Conservation (phyloP, 176 grass and related monocot genomes). For the Leersia perrieri region DNA sequence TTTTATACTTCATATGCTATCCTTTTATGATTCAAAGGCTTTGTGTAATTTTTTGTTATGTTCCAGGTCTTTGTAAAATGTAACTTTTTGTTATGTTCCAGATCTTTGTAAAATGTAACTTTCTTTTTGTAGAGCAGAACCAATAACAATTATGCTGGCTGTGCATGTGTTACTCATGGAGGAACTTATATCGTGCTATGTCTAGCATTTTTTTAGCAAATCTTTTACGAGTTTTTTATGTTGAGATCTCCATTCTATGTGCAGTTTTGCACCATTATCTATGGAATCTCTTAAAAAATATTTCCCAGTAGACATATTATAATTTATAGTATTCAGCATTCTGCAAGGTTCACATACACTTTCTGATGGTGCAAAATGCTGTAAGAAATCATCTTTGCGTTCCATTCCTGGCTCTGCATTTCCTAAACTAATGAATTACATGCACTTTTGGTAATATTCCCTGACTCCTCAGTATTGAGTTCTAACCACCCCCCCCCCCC, state of each 20-base stretch:
- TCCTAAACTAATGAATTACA: background rate
- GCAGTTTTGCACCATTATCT: background rate
- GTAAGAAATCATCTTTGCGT: background rate
- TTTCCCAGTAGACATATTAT: conserved; percentile 3
- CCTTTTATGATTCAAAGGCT: background rate
- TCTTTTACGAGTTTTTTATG: background rate
- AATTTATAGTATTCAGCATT: background rate
- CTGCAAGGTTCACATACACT: background rate
- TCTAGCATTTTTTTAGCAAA: background rate
- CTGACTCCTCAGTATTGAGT: background rate
- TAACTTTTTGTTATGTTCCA: background rate
- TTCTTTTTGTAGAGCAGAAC: background rate
- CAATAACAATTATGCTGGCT: background rate
- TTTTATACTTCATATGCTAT: background rate
- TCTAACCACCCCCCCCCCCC: no score
- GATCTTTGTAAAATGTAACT: background rate
- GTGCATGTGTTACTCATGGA: background rate
- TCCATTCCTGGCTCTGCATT: background rate
- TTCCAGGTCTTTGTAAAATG: background rate
- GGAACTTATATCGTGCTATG: background rate
- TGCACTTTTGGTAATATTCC: background rate
- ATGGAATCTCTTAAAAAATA: background rate
- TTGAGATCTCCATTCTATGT: background rate
- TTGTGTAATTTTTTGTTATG: background rate
- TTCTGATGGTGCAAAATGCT: background rate